phyloP scores from a whole-genome alignment of 2,329 filamentous ascomycete species.

The Drechslerella dactyloides region DNA sequence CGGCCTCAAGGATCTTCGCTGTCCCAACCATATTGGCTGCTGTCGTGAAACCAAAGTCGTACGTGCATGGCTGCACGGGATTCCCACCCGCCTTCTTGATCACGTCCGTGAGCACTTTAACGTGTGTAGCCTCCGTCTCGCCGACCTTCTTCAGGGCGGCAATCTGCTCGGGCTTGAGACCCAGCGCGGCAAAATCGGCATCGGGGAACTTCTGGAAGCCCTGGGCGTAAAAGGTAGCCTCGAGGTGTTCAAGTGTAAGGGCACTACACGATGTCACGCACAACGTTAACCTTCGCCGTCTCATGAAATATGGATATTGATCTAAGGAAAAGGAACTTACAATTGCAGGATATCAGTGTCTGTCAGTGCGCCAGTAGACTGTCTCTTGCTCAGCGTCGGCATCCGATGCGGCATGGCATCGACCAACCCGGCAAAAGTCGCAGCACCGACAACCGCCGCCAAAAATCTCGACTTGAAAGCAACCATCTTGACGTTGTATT shows the following conservation, averaged over 20 bases:
- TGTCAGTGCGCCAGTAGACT: slow-evolving; percentile 58
- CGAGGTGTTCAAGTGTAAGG: slow-evolving; percentile 76
- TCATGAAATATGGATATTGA: not conserved
- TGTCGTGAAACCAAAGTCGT: slow-evolving; percentile 73
- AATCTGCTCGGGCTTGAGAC: slow-evolving; percentile 65
- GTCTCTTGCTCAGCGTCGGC: slow-evolving; percentile 47
- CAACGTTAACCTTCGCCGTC: no score
- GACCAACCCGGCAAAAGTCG: slow-evolving; percentile 35
- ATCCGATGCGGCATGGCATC: slow-evolving; percentile 37
- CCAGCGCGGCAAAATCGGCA: slow-evolving; percentile 69
- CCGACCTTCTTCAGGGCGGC: slow-evolving; percentile 69
- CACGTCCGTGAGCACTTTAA: slow-evolving; percentile 66
- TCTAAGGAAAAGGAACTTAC: slow-evolving; percentile 61
- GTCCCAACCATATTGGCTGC: slow-evolving; percentile 72
- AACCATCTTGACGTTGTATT: slow-evolving; percentile 34
- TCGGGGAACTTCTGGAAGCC: slow-evolving; percentile 72
- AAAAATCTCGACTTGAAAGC: slow-evolving; percentile 48
- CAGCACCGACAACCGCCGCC: slow-evolving; percentile 36
- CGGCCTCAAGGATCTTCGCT: slow-evolving; percentile 73
- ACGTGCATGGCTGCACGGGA: slow-evolving; percentile 73
- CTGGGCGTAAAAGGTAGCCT: slow-evolving; percentile 74
- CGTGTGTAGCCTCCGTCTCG: slow-evolving; percentile 69
- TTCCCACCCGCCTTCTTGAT: slow-evolving; percentile 69
- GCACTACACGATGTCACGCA: slow-evolving; percentile 61
- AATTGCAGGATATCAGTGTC: slow-evolving; percentile 65